A percentile compares a stretch with the other conserved stretches of the same genome.
Evolutionary conservation across 768 basidiomycete genomes (phyloP).

Genomic region (Kwoniella heveanensis): DNA sequence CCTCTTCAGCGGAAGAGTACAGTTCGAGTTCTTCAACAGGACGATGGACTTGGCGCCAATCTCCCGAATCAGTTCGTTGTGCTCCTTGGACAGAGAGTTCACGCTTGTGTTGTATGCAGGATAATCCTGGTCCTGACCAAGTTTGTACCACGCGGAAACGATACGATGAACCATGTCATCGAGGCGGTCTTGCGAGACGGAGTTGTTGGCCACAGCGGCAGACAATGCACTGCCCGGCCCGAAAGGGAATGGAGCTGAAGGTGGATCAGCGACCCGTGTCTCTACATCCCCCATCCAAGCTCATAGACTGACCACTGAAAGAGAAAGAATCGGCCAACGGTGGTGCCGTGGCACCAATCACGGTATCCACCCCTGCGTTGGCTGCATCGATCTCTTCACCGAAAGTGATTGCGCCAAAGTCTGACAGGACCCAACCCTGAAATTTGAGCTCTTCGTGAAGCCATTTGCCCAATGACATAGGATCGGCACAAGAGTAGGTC

Average conservation of each 20-base stretch:
- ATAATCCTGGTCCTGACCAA: conserved; percentile 59
- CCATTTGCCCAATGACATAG: conserved; percentile 8
- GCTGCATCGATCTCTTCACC: conserved; percentile 10
- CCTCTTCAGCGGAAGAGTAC: no score
- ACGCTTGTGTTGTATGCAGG: conserved; percentile 23
- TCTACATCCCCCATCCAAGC: background rate
- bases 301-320: background rate
- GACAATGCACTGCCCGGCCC: conserved; percentile 5
- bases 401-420: conserved; percentile 1
- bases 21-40: no score
- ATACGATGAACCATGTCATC: conserved; percentile 28
- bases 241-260: background rate
- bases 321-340: background rate
- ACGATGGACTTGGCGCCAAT: conserved; percentile 4
- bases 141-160: conserved; percentile 59
- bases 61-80: conserved; percentile 14
- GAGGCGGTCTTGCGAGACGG: conserved; percentile 19
- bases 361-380: conserved; percentile 8
- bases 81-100: conserved; percentile 2
- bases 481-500: conserved; percentile 3
- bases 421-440: conserved; percentile 14
- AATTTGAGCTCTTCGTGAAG: conserved; percentile 18
- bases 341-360: conserved; percentile 1
- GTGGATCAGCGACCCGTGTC: no score
- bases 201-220: conserved; percentile 18